phyloP scores from a whole-genome alignment of 495 filamentous ascomycete species.

The Lepraria neglecta region DNA sequence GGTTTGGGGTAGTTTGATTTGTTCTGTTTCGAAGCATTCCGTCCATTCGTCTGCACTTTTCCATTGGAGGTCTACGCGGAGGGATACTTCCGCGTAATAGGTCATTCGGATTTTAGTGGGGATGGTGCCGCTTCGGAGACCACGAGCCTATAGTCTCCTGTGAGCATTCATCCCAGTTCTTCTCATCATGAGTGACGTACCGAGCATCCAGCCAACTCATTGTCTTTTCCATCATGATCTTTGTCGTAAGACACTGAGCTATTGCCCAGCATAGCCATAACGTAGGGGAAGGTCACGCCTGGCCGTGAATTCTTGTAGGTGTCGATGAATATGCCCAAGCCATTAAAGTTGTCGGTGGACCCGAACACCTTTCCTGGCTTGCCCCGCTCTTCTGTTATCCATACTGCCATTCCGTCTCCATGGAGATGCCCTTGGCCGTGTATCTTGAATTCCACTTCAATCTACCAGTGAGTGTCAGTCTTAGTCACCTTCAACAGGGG shows the following conservation, averaged over 20 bases:
- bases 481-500: not conserved
- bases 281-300: constrained; percentile 90
- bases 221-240: constrained; percentile 87
- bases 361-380: constrained; percentile 83
- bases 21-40: constrained; percentile 73
- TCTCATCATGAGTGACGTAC: constrained; percentile 37
- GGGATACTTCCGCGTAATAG: constrained; percentile 92
- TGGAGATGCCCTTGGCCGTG: constrained; percentile 76
- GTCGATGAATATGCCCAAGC: constrained; percentile 94
- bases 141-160: constrained; percentile 55
- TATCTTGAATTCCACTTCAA: constrained; percentile 93
- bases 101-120: constrained; percentile 84
- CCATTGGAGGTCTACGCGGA: constrained; percentile 90
- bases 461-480: constrained; percentile 42
- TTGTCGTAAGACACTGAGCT: constrained; percentile 86
- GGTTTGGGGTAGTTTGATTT: constrained; percentile 76
- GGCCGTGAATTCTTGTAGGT: constrained; percentile 99
- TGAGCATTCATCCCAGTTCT: constrained; percentile 4
- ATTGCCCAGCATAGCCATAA: constrained; percentile 98
- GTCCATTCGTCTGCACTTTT: constrained; percentile 83
- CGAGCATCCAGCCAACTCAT: constrained; percentile 90
- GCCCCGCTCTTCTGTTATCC: constrained; percentile 92
- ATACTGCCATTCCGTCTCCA: constrained; percentile 97
- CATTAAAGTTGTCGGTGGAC: constrained; percentile 80
- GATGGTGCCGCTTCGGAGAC: constrained; percentile 63